Evolutionary conservation across 495 filamentous ascomycete genomes (phyloP), one percentile per base, ranked within the genome.

Genomic region (Parachaetomium inaequale): DNA sequence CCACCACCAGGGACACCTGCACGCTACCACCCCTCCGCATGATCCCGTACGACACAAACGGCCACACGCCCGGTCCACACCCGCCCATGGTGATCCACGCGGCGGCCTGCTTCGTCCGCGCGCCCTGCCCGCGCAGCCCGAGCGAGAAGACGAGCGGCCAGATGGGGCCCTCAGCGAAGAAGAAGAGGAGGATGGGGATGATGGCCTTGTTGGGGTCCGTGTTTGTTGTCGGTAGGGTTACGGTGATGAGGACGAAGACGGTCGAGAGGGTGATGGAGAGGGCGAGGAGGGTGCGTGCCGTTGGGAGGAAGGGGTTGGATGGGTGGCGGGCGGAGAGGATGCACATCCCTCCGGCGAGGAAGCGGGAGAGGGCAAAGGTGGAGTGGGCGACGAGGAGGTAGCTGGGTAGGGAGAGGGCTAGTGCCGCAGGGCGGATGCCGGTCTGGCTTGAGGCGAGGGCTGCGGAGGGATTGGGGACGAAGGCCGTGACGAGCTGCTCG

Each of bases 61-160:
- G 88, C 68, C 89, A 85, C 15, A 87, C 81, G 11, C 81, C 85
- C 7, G 87, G 87, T 17, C 88, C 88, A 7, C 77, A 84, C 28
- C 84, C 83, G 23, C 83, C 83, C 64, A 87, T 84, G 0, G 89
- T 88, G 43, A 91, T 72, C 72, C 80, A 85, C 4, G 84, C 87
- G 1, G 85, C 84, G 12, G 85, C 87, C 19, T 83, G 78, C 72
- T 92, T 92, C 1, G 87, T 90, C 59, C 86, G 81, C 14, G 80
- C 79, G 5, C 88, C 89, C 26, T 91, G 81, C 1, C 88, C 88
- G 49, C 88, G 82, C 31, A 93, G 78, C 3, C 84, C 82, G 2
- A 91, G 78, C 3, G 84, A 80, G 73, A 88, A 89, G 56, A 90
- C 85, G 7, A 88, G 83, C 0, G 89, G 87, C 79, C 87, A 92